Evolutionary conservation across 108 stramenopile species (phyloP), one percentile per base, ranked within the genome.

Genomic region (Schizochytrium sp.): DNA sequence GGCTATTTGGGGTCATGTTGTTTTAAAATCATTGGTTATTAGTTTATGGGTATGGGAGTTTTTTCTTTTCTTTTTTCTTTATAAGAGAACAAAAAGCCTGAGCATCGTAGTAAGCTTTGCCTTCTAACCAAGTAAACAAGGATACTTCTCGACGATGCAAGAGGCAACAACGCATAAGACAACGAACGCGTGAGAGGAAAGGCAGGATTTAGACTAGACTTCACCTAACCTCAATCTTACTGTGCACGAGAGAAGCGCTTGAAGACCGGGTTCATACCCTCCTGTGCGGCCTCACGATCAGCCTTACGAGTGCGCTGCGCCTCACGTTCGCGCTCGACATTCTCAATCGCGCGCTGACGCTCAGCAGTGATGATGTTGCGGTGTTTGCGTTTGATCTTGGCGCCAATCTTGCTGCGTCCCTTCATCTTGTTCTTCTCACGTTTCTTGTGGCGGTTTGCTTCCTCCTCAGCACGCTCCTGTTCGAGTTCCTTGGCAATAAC

Each of bases 391-490:
- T 94, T 89, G 57, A 99, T 92, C 91, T 98, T 96, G 60, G 96
- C 97, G 59, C 96, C 95, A 91, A 98, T 97, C 94, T 99, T 99
- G 91, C 95, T 98, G 55, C 96, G 92, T 17, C 98, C 99, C 94
- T 96, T 97, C 44, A 96, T 95, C 92, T 97, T 69, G 64, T 69
- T 69, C 28, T 28, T 28, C 28, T 28, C 28, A 28, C 28, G 96
- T 89, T 96, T 93, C 93, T 95, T 96, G 87, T 94, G 94, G 38
- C 90, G 89, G 58, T 93, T 89, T 45, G 92, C 88, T 2, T 72
- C 90, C 72, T 90, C 92, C 38, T 89, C 91, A 13, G 93, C 89
- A 45, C 57, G 89, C 3, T 89, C 87, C 58, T 89, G 90, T 58
- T 93, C 57, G 93, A 94, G 89, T 93, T 92, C 44, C 73, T 73